Evolutionary conservation across 768 basidiomycete genomes (phyloP).

Genomic region (Lactifluus rugatus): DNA sequence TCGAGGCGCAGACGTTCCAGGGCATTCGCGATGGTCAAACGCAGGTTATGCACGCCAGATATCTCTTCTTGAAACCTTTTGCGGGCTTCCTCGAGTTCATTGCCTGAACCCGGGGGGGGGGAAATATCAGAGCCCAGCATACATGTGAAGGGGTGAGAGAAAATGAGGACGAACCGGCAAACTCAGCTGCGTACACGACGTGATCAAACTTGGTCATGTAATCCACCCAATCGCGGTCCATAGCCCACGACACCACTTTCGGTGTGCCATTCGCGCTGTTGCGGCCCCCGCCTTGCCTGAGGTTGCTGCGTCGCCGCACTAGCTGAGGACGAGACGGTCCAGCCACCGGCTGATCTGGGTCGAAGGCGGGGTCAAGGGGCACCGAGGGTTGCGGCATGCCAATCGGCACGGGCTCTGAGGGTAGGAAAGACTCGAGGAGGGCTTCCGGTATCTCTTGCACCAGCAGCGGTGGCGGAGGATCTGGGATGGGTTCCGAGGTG

Average conservation of each 20-base stretch:
- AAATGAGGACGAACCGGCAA: slow-evolving; percentile 27
- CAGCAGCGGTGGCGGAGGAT: not conserved
- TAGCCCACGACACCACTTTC: slow-evolving; percentile 71
- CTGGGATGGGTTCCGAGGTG: not conserved
- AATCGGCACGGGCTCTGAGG: not conserved
- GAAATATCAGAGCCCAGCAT: not conserved
- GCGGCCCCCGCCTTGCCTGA: slow-evolving; percentile 37
- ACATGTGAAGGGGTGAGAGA: not conserved
- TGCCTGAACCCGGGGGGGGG: slow-evolving; percentile 30
- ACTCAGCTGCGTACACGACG: slow-evolving; percentile 33
- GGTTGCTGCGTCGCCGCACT: slow-evolving; percentile 49
- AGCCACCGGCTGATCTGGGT: slow-evolving; percentile 10
- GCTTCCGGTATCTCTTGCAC: not conserved
- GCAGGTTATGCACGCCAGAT: slow-evolving; percentile 45
- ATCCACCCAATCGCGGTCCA: slow-evolving; percentile 49
- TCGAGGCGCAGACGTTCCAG: slow-evolving; percentile 32
- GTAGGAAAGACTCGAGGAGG: not conserved
- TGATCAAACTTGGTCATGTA: slow-evolving; percentile 43
- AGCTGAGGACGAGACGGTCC: slow-evolving; percentile 26
- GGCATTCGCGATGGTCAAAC: slow-evolving; percentile 40
- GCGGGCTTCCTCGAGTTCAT: slow-evolving; percentile 51
- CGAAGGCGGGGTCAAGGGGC: slow-evolving; percentile 13
- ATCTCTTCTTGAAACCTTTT: slow-evolving; percentile 54
- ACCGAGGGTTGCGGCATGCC: not conserved
- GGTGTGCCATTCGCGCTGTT: slow-evolving; percentile 41